Conservation (phyloP, 805 yeast species). For the Zygoascus bituminiphila region DNA sequence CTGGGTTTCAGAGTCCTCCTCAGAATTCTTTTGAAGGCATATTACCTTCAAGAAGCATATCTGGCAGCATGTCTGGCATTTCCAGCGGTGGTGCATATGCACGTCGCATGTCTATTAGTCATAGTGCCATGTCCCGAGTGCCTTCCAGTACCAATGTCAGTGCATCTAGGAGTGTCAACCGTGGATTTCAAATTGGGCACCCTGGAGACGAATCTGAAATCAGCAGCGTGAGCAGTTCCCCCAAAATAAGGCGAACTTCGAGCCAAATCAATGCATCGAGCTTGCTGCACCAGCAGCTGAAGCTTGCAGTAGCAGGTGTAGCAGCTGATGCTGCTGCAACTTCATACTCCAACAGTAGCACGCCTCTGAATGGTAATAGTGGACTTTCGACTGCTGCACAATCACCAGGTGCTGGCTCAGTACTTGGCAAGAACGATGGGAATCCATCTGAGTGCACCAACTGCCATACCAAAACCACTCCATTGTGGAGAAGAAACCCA, state of each 20-base stretch:
- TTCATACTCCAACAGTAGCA: background rate
- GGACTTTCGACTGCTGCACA: constrained; percentile 3
- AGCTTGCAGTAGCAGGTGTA: background rate
- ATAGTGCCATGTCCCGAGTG: background rate
- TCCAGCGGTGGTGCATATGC: no score
- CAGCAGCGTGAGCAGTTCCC: background rate
- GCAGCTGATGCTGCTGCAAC: background rate
- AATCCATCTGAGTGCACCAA: constrained; percentile 52
- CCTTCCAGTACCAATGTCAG: background rate
- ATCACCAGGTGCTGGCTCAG: constrained; percentile 2
- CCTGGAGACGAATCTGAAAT: background rate
- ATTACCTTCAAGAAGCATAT: no score
- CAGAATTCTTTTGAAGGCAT: background rate
- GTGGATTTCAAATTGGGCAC: no score
- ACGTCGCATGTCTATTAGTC: background rate
- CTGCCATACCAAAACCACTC: constrained; percentile 89
- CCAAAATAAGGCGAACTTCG: constrained; percentile 14
- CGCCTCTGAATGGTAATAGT: background rate
- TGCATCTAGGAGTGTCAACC: no score
- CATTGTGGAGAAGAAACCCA: constrained; percentile 90
- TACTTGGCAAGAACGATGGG: background rate
- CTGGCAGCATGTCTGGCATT: no score
- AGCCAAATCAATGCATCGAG: constrained; percentile 16
- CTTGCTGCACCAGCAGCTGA: constrained; percentile 11
- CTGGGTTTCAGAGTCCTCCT: no score